phyloP scores from a whole-genome alignment of 192 early-diverging fungal species.

The Pilaira anomala region DNA sequence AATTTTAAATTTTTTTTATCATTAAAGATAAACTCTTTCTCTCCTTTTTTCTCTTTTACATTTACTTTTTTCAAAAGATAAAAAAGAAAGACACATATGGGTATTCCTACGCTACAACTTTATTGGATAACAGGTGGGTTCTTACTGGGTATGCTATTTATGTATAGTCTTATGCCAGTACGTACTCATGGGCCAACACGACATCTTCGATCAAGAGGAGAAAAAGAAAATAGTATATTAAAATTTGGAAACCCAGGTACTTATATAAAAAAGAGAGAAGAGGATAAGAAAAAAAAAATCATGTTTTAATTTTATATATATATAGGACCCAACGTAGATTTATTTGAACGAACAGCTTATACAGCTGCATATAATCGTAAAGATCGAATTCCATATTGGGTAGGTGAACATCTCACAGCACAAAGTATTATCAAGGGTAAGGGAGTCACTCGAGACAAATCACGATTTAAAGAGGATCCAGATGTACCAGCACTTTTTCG shows the following conservation, averaged over 20 bases:
- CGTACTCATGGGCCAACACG: background rate
- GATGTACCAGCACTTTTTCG: conserved; percentile 43
- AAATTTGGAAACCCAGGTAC: conserved; percentile 36
- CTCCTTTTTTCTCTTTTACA: too few relatives aligned
- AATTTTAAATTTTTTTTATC: too few relatives aligned
- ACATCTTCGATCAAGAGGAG: background rate
- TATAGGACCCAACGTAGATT: conserved; percentile 67
- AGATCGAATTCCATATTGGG: conserved; percentile 40
- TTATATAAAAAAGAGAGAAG: background rate
- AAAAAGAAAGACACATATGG: too few relatives aligned
- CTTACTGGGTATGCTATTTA: background rate
- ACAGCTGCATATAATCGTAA: conserved; percentile 65
- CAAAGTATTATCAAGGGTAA: conserved; percentile 7
- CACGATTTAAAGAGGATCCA: conserved; percentile 48
- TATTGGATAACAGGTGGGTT: background rate
- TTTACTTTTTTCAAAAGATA: too few relatives aligned
- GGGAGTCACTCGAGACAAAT: conserved; percentile 40
- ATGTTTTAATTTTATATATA: too few relatives aligned
- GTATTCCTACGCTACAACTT: background rate
- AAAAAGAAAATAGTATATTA: conserved; percentile 13
- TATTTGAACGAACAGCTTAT: conserved; percentile 62
- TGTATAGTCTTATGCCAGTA: background rate
- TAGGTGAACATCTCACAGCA: conserved; percentile 26
- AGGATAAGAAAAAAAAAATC: background rate
- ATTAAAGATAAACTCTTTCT: too few relatives aligned